A percentile compares a stretch with the other conserved stretches of the same genome.
Conservation (phyloP, 495 filamentous ascomycete species). For the Geoglossum glabrum region DNA sequence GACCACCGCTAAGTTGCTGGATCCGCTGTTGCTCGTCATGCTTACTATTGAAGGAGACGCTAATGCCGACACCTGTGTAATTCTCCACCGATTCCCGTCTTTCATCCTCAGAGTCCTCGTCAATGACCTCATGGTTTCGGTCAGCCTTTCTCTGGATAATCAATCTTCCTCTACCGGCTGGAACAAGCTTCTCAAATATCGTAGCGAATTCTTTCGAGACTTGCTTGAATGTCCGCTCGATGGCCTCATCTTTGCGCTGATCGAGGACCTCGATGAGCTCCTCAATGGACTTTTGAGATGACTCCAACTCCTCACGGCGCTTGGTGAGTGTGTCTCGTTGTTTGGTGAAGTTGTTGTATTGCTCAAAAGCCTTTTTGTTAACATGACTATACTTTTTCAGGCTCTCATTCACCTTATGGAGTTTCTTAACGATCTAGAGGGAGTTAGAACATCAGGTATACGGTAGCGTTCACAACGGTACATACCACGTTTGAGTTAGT, state of each 20-base stretch:
- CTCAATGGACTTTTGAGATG: constrained; percentile 63
- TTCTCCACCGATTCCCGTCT: constrained; percentile 64
- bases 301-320: constrained; percentile 67
- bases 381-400: constrained; percentile 94
- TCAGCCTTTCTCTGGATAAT: constrained; percentile 87
- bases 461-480: not conserved
- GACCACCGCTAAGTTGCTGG: constrained; percentile 87
- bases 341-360: constrained; percentile 91
- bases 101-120: constrained; percentile 43
- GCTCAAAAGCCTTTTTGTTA: constrained; percentile 98
- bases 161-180: constrained; percentile 74
- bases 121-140: constrained; percentile 40
- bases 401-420: constrained; percentile 82
- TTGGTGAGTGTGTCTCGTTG: constrained; percentile 69
- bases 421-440: constrained; percentile 51
- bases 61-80: constrained; percentile 95
- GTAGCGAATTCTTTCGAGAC: constrained; percentile 78
- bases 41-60: constrained; percentile 95
- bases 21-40: constrained; percentile 96
- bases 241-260: constrained; percentile 85
- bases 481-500: constrained; percentile 51
- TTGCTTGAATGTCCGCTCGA: constrained; percentile 96
- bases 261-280: constrained; percentile 84
- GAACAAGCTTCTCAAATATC: constrained; percentile 89
- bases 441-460: not conserved